These are phyloP conservation scores for Brachypodium distachyon DNA, from an alignment of 202 grass and related monocot genomes.

Conservation along the genomic window DNA sequence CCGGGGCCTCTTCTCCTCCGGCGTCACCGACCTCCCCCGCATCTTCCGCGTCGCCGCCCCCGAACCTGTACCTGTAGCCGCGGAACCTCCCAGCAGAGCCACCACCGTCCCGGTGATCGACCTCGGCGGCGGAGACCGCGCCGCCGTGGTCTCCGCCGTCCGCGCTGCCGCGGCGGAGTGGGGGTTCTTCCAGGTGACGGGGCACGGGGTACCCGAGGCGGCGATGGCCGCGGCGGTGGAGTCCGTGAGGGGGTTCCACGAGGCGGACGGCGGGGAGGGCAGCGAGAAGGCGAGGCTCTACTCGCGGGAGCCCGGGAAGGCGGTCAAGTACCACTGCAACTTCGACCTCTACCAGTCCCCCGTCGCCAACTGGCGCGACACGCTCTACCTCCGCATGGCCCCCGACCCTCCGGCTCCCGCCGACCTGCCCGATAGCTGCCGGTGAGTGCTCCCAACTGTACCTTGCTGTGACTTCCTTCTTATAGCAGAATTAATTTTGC, in stretches of 20 bases:
- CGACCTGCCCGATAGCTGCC: constrained; percentile 39
- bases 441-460: neutral
- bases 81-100: neutral
- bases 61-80: neutral
- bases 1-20: constrained; percentile 30
- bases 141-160: constrained; percentile 3
- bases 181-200: constrained; percentile 57
- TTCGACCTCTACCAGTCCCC: constrained; percentile 48
- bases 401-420: constrained; percentile 23
- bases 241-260: constrained; percentile 35
- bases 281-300: constrained; percentile 49
- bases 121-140: neutral
- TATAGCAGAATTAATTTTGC: too few species aligned
- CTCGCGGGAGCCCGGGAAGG: constrained; percentile 30
- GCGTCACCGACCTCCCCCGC: constrained; percentile 28
- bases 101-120: constrained; percentile 35
- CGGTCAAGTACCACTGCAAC: constrained; percentile 46
- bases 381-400: constrained; percentile 45
- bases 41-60: constrained; percentile 30
- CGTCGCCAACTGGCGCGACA: constrained; percentile 56
- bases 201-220: constrained; percentile 17
- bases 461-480: too few species aligned
- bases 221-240: neutral
- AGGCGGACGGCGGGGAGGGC: constrained; percentile 7
- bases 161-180: constrained; percentile 11